Evolutionary conservation across 2,329 filamentous ascomycete species (phyloP).

Genomic region (Phoma herbarum): DNA sequence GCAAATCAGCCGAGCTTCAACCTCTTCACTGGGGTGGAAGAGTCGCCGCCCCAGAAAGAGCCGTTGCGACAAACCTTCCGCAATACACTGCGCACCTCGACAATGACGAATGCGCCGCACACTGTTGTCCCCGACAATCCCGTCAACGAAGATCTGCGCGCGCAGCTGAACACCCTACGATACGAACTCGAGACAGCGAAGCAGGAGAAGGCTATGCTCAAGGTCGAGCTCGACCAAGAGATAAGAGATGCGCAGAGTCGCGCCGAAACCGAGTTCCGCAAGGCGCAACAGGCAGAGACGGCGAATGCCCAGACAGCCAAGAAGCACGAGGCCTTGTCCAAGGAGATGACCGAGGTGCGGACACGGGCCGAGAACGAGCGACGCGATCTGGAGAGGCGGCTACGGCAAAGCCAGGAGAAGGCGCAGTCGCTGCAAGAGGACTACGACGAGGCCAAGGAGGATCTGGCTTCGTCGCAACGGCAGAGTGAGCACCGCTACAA

Average conservation of each 20-base stretch:
- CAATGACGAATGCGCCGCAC: conserved; percentile 52
- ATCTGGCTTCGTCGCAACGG: conserved; percentile 73
- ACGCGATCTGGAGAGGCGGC: conserved; percentile 62
- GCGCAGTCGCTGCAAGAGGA: conserved; percentile 81
- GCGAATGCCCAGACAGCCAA: conserved; percentile 60
- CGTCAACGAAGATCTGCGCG: conserved; percentile 80
- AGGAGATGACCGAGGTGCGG: conserved; percentile 64
- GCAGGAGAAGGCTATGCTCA: conserved; percentile 83
- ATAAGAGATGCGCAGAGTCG: conserved; percentile 79
- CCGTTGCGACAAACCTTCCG: conserved; percentile 54
- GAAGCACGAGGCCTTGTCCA: conserved; percentile 63
- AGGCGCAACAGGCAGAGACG: conserved; percentile 66
- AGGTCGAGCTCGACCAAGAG: conserved; percentile 83
- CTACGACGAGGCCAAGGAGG: conserved; percentile 81
- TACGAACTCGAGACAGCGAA: conserved; percentile 89
- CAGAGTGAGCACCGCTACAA: conserved; percentile 67
- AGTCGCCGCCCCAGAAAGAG: conserved; percentile 47
- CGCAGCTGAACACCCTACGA: conserved; percentile 84
- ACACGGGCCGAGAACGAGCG: conserved; percentile 65
- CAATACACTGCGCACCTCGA: conserved; percentile 54
- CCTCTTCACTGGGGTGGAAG: conserved; percentile 56
- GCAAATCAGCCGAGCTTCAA: conserved; percentile 58
- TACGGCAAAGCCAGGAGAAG: conserved; percentile 70
- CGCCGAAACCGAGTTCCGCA: conserved; percentile 85
- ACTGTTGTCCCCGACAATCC: conserved; percentile 52